Evolutionary conservation across 495 filamentous ascomycete genomes (phyloP), one percentile per base, ranked within the genome.

Genomic region (Penicillium macrosclerotiorum): DNA sequence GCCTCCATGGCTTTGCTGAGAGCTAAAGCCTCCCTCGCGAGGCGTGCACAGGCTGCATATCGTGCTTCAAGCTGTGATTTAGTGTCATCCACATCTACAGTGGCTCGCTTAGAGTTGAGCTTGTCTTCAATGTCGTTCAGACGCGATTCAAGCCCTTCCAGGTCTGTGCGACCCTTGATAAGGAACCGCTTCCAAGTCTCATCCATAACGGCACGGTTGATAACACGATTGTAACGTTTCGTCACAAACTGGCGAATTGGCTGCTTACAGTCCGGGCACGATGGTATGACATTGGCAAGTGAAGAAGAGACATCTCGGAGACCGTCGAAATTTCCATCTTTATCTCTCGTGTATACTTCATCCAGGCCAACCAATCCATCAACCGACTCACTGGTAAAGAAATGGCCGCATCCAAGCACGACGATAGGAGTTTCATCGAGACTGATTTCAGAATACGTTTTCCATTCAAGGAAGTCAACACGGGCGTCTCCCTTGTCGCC

Each of bases 211-310:
- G 50, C 50, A n/a, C 50, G 43, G 13, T 52, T 52, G 25, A 52
- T 18, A 18, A 38, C 44, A 18, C 50, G 50, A 52, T 52, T 52
- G 25, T 47, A 52, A 25, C 44, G 43, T 34, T 43, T 52, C 5
- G 44, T 53, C 14, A 53, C 38, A 42, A 53, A 53, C 16, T 48
- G 37, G 23, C 50, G 44, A 44, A 53, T 53, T 3, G 50, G 50
- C 6, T 42, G 18, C 5, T 47, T 53, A 11, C 37, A 53, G 39
- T 53, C 50, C 0, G 50, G 50, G 20, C 50, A 47, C 4, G 34
- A 47, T 5, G 44, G 50, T 22, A 43, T 40, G 31, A 8, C n/a
- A 17, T 14, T 53, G 8, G 50, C 44, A 29, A 53, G 50, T 22
- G 50, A 53, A 29, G 50, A 29, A 34, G 33, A 34, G 14, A 47